Percentiles rank a stretch among this genome's conserved stretches.
Evolutionary conservation across 208 protist genomes (phyloP).

Genomic region (Naegleria lovaniensis): DNA sequence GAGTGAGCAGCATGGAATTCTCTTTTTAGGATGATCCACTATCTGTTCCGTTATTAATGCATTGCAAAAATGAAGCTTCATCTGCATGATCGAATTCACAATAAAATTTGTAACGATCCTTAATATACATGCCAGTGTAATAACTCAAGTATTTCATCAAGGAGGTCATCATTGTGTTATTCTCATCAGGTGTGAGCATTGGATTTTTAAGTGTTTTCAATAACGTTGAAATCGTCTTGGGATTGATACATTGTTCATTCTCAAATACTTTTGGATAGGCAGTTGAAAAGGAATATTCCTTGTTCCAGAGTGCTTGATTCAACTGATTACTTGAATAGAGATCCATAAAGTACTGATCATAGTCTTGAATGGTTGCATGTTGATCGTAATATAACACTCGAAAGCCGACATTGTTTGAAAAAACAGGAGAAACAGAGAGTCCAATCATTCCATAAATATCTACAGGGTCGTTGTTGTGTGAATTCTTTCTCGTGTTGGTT

Average conservation of each 20-base stretch:
- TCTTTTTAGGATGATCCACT: too few relatives aligned
- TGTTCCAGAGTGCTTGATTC: not conserved
- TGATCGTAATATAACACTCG: not conserved
- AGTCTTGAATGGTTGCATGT: not conserved
- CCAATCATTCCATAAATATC: not conserved
- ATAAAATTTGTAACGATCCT: not conserved
- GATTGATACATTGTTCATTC: not conserved
- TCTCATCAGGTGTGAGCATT: not conserved
- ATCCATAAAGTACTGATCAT: not conserved
- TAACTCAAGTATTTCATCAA: not conserved
- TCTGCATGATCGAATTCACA: not conserved
- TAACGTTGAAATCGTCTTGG: not conserved
- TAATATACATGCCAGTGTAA: not conserved
- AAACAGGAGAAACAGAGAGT: not conserved
- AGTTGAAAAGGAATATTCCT: not conserved
- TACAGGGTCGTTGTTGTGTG: not conserved
- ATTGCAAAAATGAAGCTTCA: not conserved
- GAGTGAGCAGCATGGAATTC: too few relatives aligned
- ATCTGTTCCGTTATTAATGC: not conserved
- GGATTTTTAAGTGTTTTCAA: not conserved
- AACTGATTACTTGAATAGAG: not conserved
- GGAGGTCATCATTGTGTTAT: too few relatives aligned
- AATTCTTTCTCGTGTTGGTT: not conserved
- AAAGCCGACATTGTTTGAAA: not conserved
- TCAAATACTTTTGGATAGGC: not conserved